These are phyloP conservation scores for Dunaliella salina DNA, from an alignment of 163 green algal species.

Conservation along the genomic window DNA sequence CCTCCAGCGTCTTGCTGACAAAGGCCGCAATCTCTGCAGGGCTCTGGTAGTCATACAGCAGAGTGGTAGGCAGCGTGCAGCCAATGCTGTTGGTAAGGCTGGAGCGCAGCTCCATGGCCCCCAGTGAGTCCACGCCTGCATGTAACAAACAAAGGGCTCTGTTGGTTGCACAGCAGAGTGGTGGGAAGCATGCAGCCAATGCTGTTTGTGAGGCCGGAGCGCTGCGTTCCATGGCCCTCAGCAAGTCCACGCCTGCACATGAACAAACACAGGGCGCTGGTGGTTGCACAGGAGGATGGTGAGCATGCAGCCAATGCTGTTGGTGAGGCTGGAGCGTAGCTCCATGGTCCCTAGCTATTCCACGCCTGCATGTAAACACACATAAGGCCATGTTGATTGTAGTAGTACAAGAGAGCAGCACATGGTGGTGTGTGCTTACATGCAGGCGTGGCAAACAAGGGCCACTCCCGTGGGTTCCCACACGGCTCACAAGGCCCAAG, in stretches of 20 bases:
- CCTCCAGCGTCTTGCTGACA: constrained; percentile 32
- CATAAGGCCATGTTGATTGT: too few species aligned
- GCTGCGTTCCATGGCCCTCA: constrained; percentile 64
- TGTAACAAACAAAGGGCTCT: constrained; percentile 38
- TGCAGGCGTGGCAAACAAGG: too few species aligned
- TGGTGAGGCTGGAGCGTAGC: constrained; percentile 48
- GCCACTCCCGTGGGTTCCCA: too few species aligned
- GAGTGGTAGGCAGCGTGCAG: constrained; percentile 69
- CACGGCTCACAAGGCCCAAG: too few species aligned
- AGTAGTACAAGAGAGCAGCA: too few species aligned
- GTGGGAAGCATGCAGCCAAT: constrained; percentile 64
- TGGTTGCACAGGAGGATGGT: constrained; percentile 84
- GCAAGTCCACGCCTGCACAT: constrained; percentile 63
- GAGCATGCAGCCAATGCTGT: constrained; percentile 55
- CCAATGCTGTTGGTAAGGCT: constrained; percentile 46
- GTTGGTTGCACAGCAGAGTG: constrained; percentile 85
- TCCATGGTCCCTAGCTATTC: constrained; percentile 66
- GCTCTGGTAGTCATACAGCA: constrained; percentile 83
- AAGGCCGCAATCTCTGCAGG: constrained; percentile 47
- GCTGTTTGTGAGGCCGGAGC: constrained; percentile 36
- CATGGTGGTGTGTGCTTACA: too few species aligned
- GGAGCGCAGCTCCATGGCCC: constrained; percentile 62
- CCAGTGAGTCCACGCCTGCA: constrained; percentile 59
- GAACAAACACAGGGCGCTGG: constrained; percentile 61
- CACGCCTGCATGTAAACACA: constrained; percentile 37